A percentile compares a stretch with the other conserved stretches of the same genome.
Conservation (phyloP, 176 grass and related monocot genomes). For the Oryza brachyantha region DNA sequence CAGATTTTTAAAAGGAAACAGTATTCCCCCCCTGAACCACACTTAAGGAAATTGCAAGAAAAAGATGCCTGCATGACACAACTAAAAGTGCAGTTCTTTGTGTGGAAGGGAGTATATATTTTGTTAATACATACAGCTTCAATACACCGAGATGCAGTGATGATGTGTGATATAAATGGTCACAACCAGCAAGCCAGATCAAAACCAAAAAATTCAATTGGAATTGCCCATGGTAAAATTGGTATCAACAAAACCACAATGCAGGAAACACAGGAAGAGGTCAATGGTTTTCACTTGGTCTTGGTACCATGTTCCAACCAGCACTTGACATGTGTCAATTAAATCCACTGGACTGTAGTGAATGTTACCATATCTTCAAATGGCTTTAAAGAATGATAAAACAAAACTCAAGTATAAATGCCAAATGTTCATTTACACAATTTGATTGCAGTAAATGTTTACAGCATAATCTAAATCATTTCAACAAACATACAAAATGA, state of each 20-base stretch:
- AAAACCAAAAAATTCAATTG: not conserved
- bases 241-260: not conserved
- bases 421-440: not conserved
- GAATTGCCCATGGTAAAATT: not conserved
- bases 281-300: not conserved
- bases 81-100: not conserved
- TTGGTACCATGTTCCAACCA: not conserved
- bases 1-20: not conserved
- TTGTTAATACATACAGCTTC: not conserved
- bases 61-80: not conserved
- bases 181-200: not conserved
- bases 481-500: not conserved
- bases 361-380: not conserved
- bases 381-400: not conserved
- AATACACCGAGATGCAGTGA: not conserved
- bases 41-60: not conserved
- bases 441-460: not conserved
- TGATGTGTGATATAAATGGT: not conserved
- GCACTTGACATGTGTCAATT: not conserved
- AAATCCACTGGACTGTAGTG: not conserved
- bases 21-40: not conserved
- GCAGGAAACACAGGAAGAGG: not conserved
- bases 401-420: not conserved
- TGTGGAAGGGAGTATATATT: not conserved
- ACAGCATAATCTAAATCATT: not conserved